Conservation (phyloP, 2,329 filamentous ascomycete species). For the Pyrenophora seminiperda region DNA sequence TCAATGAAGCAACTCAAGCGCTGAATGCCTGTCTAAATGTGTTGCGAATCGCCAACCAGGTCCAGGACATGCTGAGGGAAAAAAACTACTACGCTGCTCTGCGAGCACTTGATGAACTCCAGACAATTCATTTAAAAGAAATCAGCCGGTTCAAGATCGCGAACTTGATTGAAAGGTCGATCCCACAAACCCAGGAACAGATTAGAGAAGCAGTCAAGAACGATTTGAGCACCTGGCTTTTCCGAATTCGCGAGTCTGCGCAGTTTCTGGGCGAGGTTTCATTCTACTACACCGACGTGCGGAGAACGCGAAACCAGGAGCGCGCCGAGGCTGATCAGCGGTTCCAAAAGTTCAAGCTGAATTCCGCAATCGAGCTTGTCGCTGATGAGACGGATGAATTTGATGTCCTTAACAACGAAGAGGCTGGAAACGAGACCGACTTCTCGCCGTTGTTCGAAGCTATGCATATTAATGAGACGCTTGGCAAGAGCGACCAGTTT, state of each 20-base stretch:
- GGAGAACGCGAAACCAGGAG: conserved; percentile 81
- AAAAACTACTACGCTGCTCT: conserved; percentile 96
- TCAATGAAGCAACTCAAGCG: conserved; percentile 87
- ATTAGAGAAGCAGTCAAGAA: conserved; percentile 97
- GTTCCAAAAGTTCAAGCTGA: conserved; percentile 83
- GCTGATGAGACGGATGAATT: conserved; percentile 96
- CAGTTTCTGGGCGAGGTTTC: conserved; percentile 95
- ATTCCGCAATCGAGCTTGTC: conserved; percentile 93
- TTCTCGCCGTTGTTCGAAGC: conserved; percentile 95
- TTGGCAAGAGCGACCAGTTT: conserved; percentile 91
- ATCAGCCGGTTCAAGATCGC: conserved; percentile 94
- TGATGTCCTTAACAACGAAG: conserved; percentile 90
- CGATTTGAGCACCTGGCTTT: conserved; percentile 96
- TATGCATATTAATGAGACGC: conserved; percentile 91
- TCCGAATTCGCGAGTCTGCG: conserved; percentile 90
- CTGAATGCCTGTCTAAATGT: conserved; percentile 92
- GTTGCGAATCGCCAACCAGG: conserved; percentile 87
- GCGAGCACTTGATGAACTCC: conserved; percentile 90
- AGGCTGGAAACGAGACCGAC: conserved; percentile 80
- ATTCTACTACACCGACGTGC: conserved; percentile 92
- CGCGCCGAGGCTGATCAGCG: conserved; percentile 76
- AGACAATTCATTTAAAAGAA: conserved; percentile 94
- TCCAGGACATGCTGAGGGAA: conserved; percentile 86
- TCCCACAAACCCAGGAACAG: conserved; percentile 86
- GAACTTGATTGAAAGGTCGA: conserved; percentile 93